Conservation (phyloP, 2,329 filamentous ascomycete genomes). For the Aureobasidium sp. region DNA sequence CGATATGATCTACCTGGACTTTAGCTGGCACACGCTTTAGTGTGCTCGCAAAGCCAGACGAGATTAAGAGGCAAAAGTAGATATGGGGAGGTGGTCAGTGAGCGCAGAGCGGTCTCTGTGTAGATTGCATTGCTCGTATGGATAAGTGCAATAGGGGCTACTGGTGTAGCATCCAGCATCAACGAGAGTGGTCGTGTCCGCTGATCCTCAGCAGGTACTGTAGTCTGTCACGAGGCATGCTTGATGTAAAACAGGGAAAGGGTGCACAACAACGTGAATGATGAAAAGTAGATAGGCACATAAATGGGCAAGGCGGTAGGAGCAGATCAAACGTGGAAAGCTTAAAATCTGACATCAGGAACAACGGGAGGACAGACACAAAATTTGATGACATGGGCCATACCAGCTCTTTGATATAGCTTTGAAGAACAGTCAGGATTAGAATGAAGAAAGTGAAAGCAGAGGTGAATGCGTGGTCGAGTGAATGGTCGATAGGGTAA, state of each 20-base stretch:
- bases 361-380: not conserved
- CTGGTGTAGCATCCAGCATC: not conserved
- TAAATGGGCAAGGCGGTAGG: not conserved
- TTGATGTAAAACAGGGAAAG: not conserved
- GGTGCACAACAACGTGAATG: too few relatives aligned
- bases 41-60: not conserved
- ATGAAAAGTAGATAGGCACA: not conserved
- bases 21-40: not conserved
- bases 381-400: not conserved
- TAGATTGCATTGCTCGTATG: not conserved
- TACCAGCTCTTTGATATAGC: not conserved
- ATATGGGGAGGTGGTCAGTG: not conserved
- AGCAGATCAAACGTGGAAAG: not conserved
- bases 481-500: not conserved
- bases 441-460: not conserved
- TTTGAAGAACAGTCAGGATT: not conserved
- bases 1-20: not conserved
- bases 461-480: not conserved
- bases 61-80: not conserved
- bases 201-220: too few relatives aligned
- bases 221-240: not conserved
- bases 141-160: not conserved
- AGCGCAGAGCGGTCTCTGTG: not conserved
- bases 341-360: not conserved
- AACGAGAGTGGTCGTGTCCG: not conserved